A percentile compares a stretch with the other conserved stretches of the same genome.
phyloP scores from a whole-genome alignment of 2,329 filamentous ascomycete species.

The Calonectria henricotiae region DNA sequence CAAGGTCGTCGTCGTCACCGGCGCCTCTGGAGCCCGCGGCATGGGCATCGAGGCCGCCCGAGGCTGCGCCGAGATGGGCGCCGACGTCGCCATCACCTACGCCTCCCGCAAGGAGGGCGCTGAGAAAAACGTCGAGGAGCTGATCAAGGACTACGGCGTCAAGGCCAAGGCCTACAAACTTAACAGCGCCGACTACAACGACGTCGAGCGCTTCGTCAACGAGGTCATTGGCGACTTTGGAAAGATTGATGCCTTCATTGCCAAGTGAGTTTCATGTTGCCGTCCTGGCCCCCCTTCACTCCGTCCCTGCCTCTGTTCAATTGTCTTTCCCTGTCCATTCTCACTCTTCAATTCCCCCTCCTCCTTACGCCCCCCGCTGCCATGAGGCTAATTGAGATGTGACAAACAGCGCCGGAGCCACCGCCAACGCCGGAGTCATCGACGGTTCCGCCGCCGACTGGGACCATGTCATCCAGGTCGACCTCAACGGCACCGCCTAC shows the following conservation, averaged over 20 bases:
- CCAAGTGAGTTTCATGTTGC: conserved; percentile 72
- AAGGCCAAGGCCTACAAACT: conserved; percentile 76
- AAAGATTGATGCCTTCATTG: conserved; percentile 81
- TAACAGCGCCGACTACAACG: conserved; percentile 69
- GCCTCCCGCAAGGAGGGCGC: conserved; percentile 80
- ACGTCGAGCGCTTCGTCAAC: conserved; percentile 69
- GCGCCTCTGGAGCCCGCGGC: conserved; percentile 79
- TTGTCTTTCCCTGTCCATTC: background rate
- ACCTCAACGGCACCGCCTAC: conserved; percentile 65
- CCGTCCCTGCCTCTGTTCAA: background rate
- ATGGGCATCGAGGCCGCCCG: conserved; percentile 81
- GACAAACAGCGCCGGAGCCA: conserved; percentile 71
- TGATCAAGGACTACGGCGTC: conserved; percentile 78
- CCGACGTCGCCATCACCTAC: conserved; percentile 81
- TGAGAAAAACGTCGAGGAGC: conserved; percentile 76
- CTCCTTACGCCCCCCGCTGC: background rate
- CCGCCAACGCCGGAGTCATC: conserved; percentile 77
- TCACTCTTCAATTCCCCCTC: background rate
- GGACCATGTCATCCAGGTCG: conserved; percentile 69
- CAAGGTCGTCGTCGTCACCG: conserved; percentile 81
- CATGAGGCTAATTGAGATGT: conserved; percentile 30
- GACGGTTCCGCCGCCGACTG: conserved; percentile 78
- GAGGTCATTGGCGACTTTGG: conserved; percentile 82
- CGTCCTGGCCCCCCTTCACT: too few relatives aligned
- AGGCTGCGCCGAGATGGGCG: conserved; percentile 81